A percentile compares a stretch with the other conserved stretches of the same genome.
phyloP scores from a whole-genome alignment of 2,329 filamentous ascomycete species.

The Alternaria solani region DNA sequence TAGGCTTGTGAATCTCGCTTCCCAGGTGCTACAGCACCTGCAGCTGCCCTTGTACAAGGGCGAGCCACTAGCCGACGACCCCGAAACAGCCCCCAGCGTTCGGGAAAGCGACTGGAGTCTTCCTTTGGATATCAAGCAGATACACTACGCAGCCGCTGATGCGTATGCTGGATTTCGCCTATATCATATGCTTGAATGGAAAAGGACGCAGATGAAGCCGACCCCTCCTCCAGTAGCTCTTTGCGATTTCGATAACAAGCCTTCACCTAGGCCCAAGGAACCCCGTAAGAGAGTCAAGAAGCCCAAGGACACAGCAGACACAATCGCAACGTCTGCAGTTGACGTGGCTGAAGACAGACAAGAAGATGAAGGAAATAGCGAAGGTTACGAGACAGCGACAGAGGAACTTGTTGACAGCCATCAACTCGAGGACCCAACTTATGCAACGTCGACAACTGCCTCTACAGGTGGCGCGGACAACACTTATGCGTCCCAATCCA shows the following conservation, averaged over 20 bases:
- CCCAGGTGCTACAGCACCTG: conserved; percentile 73
- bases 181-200: conserved; percentile 74
- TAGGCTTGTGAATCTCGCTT: conserved; percentile 71
- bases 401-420: conserved; percentile 39
- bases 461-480: conserved; percentile 9
- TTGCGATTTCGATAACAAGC: conserved; percentile 67
- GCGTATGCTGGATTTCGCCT: conserved; percentile 84
- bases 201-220: conserved; percentile 71
- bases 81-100: conserved; percentile 55
- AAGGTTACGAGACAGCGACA: conserved; percentile 47
- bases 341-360: conserved; percentile 29
- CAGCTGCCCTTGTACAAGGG: conserved; percentile 85
- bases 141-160: conserved; percentile 79
- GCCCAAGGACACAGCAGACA: conserved; percentile 12
- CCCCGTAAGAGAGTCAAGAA: conserved; percentile 24
- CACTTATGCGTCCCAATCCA: neutral
- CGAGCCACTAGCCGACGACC: conserved; percentile 45
- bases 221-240: conserved; percentile 74
- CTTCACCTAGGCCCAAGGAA: conserved; percentile 14
- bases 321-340: conserved; percentile 15
- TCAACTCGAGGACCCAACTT: conserved; percentile 27
- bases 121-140: conserved; percentile 68
- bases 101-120: conserved; percentile 78
- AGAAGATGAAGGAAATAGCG: conserved; percentile 33
- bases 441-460: conserved; percentile 10